Evolutionary conservation across 768 basidiomycete species (phyloP), one percentile per base, ranked within the genome.

Genomic region (Mycena maculata): DNA sequence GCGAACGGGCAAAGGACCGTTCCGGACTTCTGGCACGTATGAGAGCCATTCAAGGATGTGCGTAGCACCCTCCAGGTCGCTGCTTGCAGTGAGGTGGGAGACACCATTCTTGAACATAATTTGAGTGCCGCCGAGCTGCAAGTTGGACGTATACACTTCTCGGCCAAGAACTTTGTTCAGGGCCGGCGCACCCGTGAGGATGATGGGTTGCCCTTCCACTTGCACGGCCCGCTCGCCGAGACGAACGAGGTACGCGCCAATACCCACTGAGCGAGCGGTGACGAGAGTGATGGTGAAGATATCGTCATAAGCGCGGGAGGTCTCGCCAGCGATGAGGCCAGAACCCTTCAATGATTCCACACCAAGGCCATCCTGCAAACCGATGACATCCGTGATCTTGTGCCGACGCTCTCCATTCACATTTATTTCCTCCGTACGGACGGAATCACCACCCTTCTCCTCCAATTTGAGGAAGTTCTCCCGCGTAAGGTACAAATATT

Each of bases 21-120:
- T 91, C 76, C 92, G 95, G 72, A 83, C 82, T 74, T 92, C 92
- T 12, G 98, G 97, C 2, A 99, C 87, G 77, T 95, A 99, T 11
- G 96, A 93, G 65, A 99, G 77, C 95, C 98, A 99, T 71, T 95
- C 88, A 48, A 98, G 82, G 71, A 99, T 98, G 65, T 96, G 92
- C 27, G 91, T 90, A 18, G 96, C 95, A 64, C 98, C 98, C 78
- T 99, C 94, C 36, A 99, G 83, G 77, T 99, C 98, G 76, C 95
- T 98, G 73, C 88, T 88, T 36, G 98, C 96, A 4, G 95, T 96
- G 64, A 99, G 83, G 77, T 99, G 98, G 6, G 97, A 98, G 60
- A 99, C 94, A 80, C 98, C 98, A 76, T 99, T 99, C 89, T 98
- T 98, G 89, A 95, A 93, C 98, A 99, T 99, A 84, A 99, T 99